phyloP scores from a whole-genome alignment of 2,329 filamentous ascomycete species.

The Dothideomycetes sp. region DNA sequence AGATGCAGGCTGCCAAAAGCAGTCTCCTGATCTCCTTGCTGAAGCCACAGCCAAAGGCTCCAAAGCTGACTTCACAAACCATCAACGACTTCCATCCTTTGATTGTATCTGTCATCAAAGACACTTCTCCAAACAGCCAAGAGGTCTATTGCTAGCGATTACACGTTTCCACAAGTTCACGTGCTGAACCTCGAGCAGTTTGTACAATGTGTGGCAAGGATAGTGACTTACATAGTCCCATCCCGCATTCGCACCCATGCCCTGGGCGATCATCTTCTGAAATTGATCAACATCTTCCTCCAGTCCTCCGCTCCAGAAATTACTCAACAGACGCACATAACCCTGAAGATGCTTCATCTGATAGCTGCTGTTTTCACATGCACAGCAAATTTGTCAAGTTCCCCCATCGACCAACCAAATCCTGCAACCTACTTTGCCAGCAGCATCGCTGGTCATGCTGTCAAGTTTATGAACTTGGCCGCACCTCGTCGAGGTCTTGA shows the following conservation, averaged over 20 bases:
- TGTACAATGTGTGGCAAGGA: slow-evolving; percentile 10
- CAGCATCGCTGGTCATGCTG: not conserved
- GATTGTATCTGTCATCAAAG: slow-evolving; percentile 1
- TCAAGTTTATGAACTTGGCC: slow-evolving; percentile 2
- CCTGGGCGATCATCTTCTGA: slow-evolving; percentile 10
- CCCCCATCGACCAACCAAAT: not conserved
- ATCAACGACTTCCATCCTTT: slow-evolving; percentile 8
- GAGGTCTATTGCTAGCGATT: slow-evolving; percentile 8
- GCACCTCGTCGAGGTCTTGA: not conserved
- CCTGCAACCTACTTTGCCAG: not conserved
- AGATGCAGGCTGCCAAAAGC: not conserved
- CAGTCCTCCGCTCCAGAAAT: slow-evolving; percentile 1
- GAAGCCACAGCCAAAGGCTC: not conserved
- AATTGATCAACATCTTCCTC: not conserved
- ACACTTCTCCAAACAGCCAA: slow-evolving; percentile 1
- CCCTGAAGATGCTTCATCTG: not conserved
- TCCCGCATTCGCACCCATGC: slow-evolving; percentile 8
- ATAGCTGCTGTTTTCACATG: slow-evolving; percentile 3
- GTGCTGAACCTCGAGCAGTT: slow-evolving; percentile 11
- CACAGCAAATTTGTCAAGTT: not conserved
- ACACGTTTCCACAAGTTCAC: not conserved
- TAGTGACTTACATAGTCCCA: slow-evolving; percentile 8
- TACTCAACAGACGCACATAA: not conserved
- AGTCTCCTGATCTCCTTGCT: not conserved
- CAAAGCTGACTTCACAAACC: not conserved